phyloP scores from a whole-genome alignment of 768 basidiomycete genomes.

The Leucocoprinus birnbaumii region DNA sequence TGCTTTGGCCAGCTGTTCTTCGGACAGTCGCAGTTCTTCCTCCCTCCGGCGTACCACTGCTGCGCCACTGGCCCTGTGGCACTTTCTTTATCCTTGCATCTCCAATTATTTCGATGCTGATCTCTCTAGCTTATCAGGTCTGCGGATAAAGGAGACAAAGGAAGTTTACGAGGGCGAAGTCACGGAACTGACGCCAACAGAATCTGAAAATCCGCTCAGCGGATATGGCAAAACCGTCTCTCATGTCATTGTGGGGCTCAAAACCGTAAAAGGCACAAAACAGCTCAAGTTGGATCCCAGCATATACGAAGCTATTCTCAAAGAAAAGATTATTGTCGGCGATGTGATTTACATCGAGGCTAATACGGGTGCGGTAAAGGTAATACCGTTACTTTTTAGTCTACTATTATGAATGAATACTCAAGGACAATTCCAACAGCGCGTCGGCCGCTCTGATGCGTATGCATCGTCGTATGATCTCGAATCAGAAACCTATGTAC shows the following conservation, averaged over 20 bases:
- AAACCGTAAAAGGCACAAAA: conserved; percentile 91
- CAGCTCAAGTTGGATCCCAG: conserved; percentile 91
- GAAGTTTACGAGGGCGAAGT: conserved; percentile 99
- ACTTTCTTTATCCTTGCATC: neutral
- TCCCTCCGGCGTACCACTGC: too few relatives aligned
- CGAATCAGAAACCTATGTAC: conserved; percentile 98
- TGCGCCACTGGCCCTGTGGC: neutral
- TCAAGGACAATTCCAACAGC: conserved; percentile 37
- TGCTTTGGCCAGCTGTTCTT: too few relatives aligned
- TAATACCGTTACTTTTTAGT: conserved; percentile 22
- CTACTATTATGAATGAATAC: conserved; percentile 9
- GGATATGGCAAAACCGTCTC: conserved; percentile 99
- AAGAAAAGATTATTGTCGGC: conserved; percentile 94
- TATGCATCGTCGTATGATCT: conserved; percentile 97
- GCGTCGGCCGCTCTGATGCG: conserved; percentile 95
- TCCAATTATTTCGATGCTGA: neutral
- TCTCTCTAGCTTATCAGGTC: conserved; percentile 46
- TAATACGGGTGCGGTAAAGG: conserved; percentile 94
- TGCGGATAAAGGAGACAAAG: conserved; percentile 98
- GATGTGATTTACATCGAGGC: conserved; percentile 96
- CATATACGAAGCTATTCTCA: conserved; percentile 96
- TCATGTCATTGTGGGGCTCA: conserved; percentile 95
- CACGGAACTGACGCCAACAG: conserved; percentile 93
- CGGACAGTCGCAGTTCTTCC: too few relatives aligned
- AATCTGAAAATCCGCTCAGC: conserved; percentile 94